Base-by-base conservation (phyloP, 768 basidiomycete species). In the Amanita exitialis region DNA sequence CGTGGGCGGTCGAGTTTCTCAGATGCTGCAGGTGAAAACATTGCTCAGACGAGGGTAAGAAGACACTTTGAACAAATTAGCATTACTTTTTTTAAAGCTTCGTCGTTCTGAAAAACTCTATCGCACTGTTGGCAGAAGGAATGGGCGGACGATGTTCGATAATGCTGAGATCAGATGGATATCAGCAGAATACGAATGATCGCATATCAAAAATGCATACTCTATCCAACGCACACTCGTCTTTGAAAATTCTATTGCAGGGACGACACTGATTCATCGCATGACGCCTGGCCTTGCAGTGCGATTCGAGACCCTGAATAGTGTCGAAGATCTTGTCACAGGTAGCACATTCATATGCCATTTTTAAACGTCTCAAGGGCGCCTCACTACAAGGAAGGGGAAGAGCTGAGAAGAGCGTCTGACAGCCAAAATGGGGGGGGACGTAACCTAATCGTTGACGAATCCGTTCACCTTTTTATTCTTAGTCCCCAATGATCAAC, bases 271-370 rank as follows among this genome's bases (percentile, higher is more conserved):
- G 36, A 13, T 36, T 34, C 23, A 37, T 34, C 47, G 47, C 38
- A 12, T 48, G 47, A 3, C 47, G n/a, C 21, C 30, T 49, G 6
- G 25, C 38, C 16, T 27, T 49, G 37, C 48, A 49, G 25, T 49
- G 48, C 3, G 48, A 49, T 28, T 41, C 38, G 3, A 49, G n/a
- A 12, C 27, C 37, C n/a, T 28, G 38, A 13, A n/a, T 39, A 16
- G 38, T 41, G 12, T n/a, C 16, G n/a, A 49, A 49, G 25, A 27
- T 38, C 48, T 34, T 49, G 48, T 41, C 18, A 28, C 48, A 49
- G 10, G 12, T 21, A n/a, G 39, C 39, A 13, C 48, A 49, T 41
- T 41, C 38, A 18, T 49, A 42, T 20, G n/a, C 25, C 48, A 49
- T 49, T 41, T 44, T 44, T 28, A 10, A 15, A 27, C 9, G 20